Percentiles rank a stretch among this genome's conserved stretches.
Conservation (phyloP, 257 asterid genomes). For the Solanum neorickii region DNA sequence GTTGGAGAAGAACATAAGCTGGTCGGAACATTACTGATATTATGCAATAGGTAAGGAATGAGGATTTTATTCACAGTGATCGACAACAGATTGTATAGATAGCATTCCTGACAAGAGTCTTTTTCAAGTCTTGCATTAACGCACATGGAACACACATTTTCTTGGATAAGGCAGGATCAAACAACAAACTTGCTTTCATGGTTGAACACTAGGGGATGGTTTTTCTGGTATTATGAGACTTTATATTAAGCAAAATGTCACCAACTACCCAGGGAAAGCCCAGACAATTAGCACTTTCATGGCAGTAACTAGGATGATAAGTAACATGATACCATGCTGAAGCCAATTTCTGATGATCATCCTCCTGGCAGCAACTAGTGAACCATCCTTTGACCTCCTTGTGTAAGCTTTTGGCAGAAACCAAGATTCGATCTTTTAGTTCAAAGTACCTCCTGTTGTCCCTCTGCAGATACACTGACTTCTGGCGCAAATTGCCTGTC, state of each 20-base stretch:
- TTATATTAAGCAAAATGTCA: constrained; percentile 47
- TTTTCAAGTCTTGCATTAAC: background rate
- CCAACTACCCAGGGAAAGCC: constrained; percentile 94
- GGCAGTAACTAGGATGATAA: constrained; percentile 38
- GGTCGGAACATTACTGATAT: background rate
- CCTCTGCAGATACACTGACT: constrained; percentile 47
- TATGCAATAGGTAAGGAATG: background rate
- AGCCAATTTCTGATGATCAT: constrained; percentile 41
- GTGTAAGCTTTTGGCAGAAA: constrained; percentile 53
- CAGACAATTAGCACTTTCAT: constrained; percentile 44
- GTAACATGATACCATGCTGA: constrained; percentile 88
- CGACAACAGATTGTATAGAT: background rate
- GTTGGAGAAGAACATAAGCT: background rate
- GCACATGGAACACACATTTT: background rate
- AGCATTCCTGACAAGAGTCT: background rate
- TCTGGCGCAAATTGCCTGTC: constrained; percentile 58
- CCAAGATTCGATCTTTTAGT: constrained; percentile 68
- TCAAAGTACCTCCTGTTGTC: constrained; percentile 80
- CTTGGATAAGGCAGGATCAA: background rate
- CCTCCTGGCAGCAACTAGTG: constrained; percentile 20
- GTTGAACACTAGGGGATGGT: background rate
- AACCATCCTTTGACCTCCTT: constrained; percentile 76
- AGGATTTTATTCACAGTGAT: background rate
- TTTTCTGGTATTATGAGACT: constrained; percentile 15
- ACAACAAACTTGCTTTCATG: background rate